Evolutionary conservation across 352 stramenopile genomes (phyloP), one percentile per base, ranked within the genome.

Genomic region (Pythium rishiriense): DNA sequence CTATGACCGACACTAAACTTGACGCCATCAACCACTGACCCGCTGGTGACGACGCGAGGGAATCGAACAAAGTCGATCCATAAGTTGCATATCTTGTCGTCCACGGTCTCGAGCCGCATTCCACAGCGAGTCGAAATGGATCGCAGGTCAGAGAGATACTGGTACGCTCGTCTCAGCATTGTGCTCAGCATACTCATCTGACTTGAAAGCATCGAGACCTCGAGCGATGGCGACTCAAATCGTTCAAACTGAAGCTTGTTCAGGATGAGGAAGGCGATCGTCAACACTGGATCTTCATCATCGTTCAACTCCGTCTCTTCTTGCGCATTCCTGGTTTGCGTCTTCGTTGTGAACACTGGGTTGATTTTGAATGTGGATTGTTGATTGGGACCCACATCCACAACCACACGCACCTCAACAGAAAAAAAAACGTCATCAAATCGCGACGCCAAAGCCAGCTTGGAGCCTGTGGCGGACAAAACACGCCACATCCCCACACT

Each of bases 11-110:
- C 71, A 37, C 70, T 67, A 56, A 92, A 90, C 39, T 81, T 75
- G 46, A 67, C 37, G 28, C 69, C 65, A 28, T 68, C 59, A 12
- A 68, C 24, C 24, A 45, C 39, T 4, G 22, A 17, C 14, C 50
- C 59, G 25, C 67, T 71, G 41, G 58, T 47, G 9, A 54, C 47
- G 41, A 48, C 24, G 46, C 11, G 70, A 70, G 81, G 76, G 37
- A 90, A 90, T 50, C 83, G 82, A 28, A 87, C 54, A 48, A 93
- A 91, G 48, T 90, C 77, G 35, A 88, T 65, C 76, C 78, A 90
- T 2, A 93, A 64, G 28, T 72, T 47, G 11, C 22, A 70, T 28
- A 68, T 73, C 19, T 74, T 57, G 12, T 85, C 64, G 33, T 70
- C 49, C 7, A 37, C 19, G 4, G 8, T 24, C 43, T 78, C 68